Evolutionary conservation across 257 asterid genomes (phyloP).

Genomic region (Avicennia marina): DNA sequence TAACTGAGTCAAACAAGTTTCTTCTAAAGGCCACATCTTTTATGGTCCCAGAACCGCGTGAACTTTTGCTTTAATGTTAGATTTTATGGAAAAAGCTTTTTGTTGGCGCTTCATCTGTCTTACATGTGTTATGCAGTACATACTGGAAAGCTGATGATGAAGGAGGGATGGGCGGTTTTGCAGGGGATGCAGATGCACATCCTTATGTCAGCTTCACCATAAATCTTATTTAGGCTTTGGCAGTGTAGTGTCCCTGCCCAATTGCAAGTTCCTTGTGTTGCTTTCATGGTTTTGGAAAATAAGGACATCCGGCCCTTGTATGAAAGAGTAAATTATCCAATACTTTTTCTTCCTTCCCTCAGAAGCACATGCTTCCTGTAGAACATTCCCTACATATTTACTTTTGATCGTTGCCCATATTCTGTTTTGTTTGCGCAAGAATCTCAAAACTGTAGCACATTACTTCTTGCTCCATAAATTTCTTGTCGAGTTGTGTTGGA

Average conservation of each 20-base stretch:
- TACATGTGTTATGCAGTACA: constrained; percentile 45
- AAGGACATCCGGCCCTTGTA: constrained; percentile 34
- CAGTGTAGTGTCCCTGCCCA: constrained; percentile 23
- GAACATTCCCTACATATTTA: constrained; percentile 14
- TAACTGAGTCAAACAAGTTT: too few species aligned
- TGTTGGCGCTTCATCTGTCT: constrained; percentile 11
- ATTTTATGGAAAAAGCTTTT: too few species aligned
- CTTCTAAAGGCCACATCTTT: too few species aligned
- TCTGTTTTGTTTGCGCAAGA: background rate
- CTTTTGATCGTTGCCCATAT: background rate
- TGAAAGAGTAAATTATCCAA: constrained; percentile 24
- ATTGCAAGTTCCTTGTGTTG: constrained; percentile 21
- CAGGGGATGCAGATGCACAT: constrained; percentile 71
- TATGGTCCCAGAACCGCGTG: constrained; percentile 18
- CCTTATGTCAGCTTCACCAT: constrained; percentile 95
- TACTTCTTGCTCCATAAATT: too few species aligned
- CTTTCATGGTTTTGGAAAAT: constrained; percentile 19
- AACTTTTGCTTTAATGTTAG: too few species aligned
- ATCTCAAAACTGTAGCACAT: constrained; percentile 1
- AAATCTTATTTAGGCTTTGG: constrained; percentile 65
- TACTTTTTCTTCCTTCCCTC: constrained; percentile 24
- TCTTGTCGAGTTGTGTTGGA: too few species aligned
- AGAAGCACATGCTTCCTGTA: constrained; percentile 26
- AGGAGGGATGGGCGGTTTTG: constrained; percentile 64
- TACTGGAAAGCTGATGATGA: constrained; percentile 89